These are phyloP conservation scores for Sugiyamaella boreocaroliniensis DNA, from an alignment of 805 yeast species.

Conservation along the genomic window DNA sequence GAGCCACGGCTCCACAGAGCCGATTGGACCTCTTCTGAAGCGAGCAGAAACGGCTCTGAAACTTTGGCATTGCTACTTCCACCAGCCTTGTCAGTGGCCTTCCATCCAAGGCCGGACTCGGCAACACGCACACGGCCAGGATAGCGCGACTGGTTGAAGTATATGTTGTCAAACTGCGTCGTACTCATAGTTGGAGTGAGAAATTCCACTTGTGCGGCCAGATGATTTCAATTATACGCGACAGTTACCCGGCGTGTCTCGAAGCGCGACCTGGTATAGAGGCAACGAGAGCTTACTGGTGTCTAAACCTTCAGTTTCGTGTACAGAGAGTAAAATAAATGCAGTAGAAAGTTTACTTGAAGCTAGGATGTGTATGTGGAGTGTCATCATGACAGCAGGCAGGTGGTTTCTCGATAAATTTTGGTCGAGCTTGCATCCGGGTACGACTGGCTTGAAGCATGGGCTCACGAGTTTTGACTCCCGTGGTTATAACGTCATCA, in stretches of 20 bases:
- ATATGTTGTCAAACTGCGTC: constrained; percentile 80
- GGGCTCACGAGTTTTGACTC: no score
- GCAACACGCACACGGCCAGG: constrained; percentile 92
- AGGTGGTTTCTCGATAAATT: no score
- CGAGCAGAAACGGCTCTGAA: constrained; percentile 70
- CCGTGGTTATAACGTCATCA: no score
- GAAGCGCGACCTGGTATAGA: neutral
- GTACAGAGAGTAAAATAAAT: no score
- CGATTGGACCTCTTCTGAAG: constrained; percentile 75
- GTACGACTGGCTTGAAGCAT: no score
- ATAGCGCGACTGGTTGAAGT: constrained; percentile 74
- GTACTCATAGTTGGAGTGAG: constrained; percentile 6
- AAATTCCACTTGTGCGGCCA: neutral
- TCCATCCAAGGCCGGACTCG: constrained; percentile 98
- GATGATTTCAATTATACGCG: neutral
- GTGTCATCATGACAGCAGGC: no score
- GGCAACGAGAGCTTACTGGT: neutral
- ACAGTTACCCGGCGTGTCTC: neutral
- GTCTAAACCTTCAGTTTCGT: no score
- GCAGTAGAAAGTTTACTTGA: no score
- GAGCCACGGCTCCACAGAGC: constrained; percentile 91
- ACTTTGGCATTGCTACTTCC: constrained; percentile 40
- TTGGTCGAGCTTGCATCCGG: no score
- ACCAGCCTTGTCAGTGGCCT: constrained; percentile 47
- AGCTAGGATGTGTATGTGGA: no score